Percentiles rank a stretch among this genome's conserved stretches.
Evolutionary conservation across 768 basidiomycete genomes (phyloP).

Genomic region (Rhodotorula kratochvilovae): DNA sequence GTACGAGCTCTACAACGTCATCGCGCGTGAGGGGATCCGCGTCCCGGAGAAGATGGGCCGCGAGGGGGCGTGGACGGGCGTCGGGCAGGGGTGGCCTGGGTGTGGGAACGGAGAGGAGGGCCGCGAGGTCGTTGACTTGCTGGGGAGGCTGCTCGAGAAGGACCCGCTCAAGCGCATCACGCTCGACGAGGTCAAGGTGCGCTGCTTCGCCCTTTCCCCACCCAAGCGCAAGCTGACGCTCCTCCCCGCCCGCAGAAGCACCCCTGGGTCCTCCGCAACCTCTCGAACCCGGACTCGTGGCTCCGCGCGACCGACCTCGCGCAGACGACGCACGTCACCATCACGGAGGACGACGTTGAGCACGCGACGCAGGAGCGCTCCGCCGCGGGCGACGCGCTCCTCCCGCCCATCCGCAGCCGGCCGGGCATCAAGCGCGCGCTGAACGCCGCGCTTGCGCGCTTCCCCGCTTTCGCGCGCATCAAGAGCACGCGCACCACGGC

Average conservation of each 20-base stretch:
- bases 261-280: conserved; percentile 49
- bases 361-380: conserved; percentile 51
- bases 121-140: conserved; percentile 60
- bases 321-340: conserved; percentile 54
- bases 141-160: conserved; percentile 68
- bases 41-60: conserved; percentile 66
- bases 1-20: conserved; percentile 72
- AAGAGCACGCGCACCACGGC: conserved; percentile 26
- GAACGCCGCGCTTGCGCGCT: conserved; percentile 40
- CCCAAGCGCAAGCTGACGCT: neutral
- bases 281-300: conserved; percentile 64
- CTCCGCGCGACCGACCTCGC: conserved; percentile 59
- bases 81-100: conserved; percentile 46
- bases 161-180: conserved; percentile 58
- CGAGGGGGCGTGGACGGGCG: conserved; percentile 53
- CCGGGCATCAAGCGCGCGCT: conserved; percentile 40
- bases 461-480: conserved; percentile 38
- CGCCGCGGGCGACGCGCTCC: conserved; percentile 19
- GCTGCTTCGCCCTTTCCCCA: too few relatives aligned
- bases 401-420: conserved; percentile 32
- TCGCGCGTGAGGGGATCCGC: conserved; percentile 70
- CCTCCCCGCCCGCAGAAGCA: conserved; percentile 45
- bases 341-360: conserved; percentile 71
- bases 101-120: conserved; percentile 55
- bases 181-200: conserved; percentile 72